A percentile compares a stretch with the other conserved stretches of the same genome.
Conservation (phyloP, 495 filamentous ascomycete genomes). For the Xylaria bambusicola region DNA sequence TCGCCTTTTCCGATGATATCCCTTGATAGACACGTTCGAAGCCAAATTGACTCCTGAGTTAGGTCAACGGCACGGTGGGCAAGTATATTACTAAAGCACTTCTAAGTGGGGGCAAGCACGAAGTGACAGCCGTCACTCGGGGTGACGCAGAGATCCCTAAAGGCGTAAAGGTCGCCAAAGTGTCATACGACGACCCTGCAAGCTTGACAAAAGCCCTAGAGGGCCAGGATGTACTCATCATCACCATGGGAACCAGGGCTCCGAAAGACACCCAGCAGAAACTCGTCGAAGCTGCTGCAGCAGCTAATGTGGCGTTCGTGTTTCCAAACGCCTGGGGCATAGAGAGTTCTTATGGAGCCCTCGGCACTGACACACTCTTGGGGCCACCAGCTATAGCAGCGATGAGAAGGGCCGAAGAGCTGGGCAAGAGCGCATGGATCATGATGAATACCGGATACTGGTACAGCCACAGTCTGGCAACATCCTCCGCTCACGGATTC, state of each 20-base stretch:
- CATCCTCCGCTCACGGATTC: constrained; percentile 31
- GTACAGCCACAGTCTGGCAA: constrained; percentile 43
- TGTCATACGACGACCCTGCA: constrained; percentile 47
- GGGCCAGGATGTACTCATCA: constrained; percentile 59
- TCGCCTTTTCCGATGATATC: neutral
- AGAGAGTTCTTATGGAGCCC: constrained; percentile 33
- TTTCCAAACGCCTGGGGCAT: constrained; percentile 60
- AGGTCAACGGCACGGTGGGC: constrained; percentile 63
- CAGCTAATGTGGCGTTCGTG: constrained; percentile 60
- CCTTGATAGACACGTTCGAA: neutral
- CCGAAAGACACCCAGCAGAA: constrained; percentile 22
- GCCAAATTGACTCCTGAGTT: neutral
- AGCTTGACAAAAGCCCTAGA: constrained; percentile 44
- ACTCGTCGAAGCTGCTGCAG: constrained; percentile 60
- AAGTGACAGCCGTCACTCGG: constrained; percentile 59
- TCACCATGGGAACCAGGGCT: constrained; percentile 48
- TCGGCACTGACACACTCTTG: constrained; percentile 21
- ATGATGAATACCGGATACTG: constrained; percentile 45
- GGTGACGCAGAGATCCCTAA: constrained; percentile 35
- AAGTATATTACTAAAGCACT: constrained; percentile 53
- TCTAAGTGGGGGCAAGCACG: constrained; percentile 53
- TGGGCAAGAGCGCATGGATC: constrained; percentile 55
- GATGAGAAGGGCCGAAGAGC: constrained; percentile 38
- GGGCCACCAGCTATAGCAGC: neutral
- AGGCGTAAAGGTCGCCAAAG: constrained; percentile 42